Base-by-base conservation (phyloP, 1,139 yeast species). In the Pneumocystis oryctolagi region DNA sequence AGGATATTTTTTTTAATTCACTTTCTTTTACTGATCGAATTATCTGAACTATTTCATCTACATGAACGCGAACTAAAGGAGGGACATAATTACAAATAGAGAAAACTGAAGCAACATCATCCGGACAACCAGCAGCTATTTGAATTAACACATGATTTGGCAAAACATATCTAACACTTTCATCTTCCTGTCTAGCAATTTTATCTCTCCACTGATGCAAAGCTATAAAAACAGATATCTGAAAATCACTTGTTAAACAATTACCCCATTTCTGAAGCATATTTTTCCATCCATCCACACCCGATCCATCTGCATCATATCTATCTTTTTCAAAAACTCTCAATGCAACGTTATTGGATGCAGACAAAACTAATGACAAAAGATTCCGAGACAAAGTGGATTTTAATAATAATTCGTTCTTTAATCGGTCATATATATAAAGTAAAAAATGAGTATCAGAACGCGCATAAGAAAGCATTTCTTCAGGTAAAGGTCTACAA, bases 381-480 rank as follows among this genome's bases (percentile, higher is more conserved):
- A 66, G 61, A 34, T 63, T 64, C n/a, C 62, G 65, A 65, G 80
- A 81, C 42, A 60, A 60, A n/a, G 56, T 35, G 16, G 74, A 68
- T 62, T 66, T 66, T n/a, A 64, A 65, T 5, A 87, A 70, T 56
- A 92, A 76, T 70, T 80, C 79, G 68, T 85, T 85, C 66, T 83
- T 83, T 72, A 92, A 75, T 68, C 82, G 82, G 70, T 89, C 95
- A 73, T 78, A 94, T 30, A 92, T 86, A 71, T 86, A 82, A 58
- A 92, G 78, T 64, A 92, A 75, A 70, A 89, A 92, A 72, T 92
- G 99, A 0, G 98, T 92, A 74, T 92, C 99, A 0, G 97, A 87
- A 68, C 96, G 80, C 0, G 99, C 99, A 73, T 92, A 92, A 28
- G 87, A 82, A 66, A 79, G 73, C 94, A 92, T 86, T 55, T 89